phyloP scores from a whole-genome alignment of 1,284 basidiomycete genomes.

The Ganoderma sinense region DNA sequence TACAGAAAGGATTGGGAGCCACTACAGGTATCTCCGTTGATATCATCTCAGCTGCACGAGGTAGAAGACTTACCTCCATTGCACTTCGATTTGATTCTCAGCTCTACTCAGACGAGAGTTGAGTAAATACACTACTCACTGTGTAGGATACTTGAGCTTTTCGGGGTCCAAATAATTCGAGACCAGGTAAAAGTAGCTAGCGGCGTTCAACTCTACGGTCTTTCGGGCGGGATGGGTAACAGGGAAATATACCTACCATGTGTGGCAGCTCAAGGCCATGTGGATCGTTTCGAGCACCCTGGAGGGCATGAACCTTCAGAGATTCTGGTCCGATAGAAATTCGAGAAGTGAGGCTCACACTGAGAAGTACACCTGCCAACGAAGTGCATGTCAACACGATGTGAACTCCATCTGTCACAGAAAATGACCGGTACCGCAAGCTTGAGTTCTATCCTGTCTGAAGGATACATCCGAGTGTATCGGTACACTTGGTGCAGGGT shows the following conservation, averaged over 20 bases:
- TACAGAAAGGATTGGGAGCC: background rate
- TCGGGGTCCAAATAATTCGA: background rate
- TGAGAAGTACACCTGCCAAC: background rate
- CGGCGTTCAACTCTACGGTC: background rate
- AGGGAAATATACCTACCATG: background rate
- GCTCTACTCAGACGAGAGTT: background rate
- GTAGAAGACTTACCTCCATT: background rate
- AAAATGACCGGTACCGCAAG: background rate
- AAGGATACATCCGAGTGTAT: background rate
- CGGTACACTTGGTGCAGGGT: conserved; percentile 1
- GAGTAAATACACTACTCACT: background rate
- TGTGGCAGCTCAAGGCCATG: conserved; percentile 5
- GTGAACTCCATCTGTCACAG: background rate
- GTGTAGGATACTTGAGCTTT: background rate
- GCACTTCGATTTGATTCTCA: background rate
- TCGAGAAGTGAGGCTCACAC: background rate
- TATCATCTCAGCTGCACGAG: background rate
- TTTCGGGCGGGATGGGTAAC: background rate
- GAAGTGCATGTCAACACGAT: background rate
- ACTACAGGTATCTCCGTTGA: background rate
- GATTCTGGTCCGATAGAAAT: background rate
- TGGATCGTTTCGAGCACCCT: background rate
- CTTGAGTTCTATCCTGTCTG: conserved; percentile 2
- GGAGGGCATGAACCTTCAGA: too few species aligned
- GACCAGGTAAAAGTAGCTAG: background rate